Evolutionary conservation across 129 eudicot genomes (phyloP).

Genomic region (Chrysanthemum seticuspe): DNA sequence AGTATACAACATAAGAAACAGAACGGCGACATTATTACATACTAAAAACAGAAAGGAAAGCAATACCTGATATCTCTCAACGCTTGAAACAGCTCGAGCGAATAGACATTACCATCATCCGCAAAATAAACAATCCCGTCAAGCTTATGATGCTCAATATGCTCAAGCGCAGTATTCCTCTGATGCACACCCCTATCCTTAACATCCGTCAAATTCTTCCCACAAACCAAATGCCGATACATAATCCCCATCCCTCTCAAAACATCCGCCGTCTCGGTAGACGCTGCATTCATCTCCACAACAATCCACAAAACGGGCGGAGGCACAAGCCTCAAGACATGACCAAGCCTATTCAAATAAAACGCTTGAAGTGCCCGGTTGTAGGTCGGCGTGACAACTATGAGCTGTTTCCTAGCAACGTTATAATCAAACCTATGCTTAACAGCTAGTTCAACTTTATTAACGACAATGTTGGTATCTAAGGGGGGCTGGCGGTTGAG

Average conservation of each 20-base stretch:
- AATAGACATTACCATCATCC: constrained; percentile 89
- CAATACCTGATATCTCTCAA: constrained; percentile 70
- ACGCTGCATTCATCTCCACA: constrained; percentile 77
- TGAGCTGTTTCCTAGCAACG: constrained; percentile 45
- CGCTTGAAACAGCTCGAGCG: constrained; percentile 71
- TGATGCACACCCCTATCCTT: too few relatives aligned
- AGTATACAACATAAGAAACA: too few relatives aligned
- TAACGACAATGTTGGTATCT: too few relatives aligned
- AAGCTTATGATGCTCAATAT: constrained; percentile 82
- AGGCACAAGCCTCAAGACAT: constrained; percentile 69
- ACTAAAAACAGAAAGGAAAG: too few relatives aligned
- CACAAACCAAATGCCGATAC: too few relatives aligned
- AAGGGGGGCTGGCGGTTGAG: too few relatives aligned
- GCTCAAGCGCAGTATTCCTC: constrained; percentile 37
- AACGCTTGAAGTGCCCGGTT: constrained; percentile 68
- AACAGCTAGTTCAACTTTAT: too few relatives aligned
- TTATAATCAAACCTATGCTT: constrained; percentile 48
- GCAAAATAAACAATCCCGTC: constrained; percentile 96
- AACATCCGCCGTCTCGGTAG: constrained; percentile 22
- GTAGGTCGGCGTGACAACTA: constrained; percentile 89
- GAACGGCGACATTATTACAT: too few relatives aligned
- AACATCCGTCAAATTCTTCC: too few relatives aligned
- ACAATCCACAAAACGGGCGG: constrained; percentile 83
- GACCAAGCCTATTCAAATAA: constrained; percentile 72
- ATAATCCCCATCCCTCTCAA: too few relatives aligned